Conservation (phyloP, 1,284 basidiomycete species). For the Puccinia brachypodii region DNA sequence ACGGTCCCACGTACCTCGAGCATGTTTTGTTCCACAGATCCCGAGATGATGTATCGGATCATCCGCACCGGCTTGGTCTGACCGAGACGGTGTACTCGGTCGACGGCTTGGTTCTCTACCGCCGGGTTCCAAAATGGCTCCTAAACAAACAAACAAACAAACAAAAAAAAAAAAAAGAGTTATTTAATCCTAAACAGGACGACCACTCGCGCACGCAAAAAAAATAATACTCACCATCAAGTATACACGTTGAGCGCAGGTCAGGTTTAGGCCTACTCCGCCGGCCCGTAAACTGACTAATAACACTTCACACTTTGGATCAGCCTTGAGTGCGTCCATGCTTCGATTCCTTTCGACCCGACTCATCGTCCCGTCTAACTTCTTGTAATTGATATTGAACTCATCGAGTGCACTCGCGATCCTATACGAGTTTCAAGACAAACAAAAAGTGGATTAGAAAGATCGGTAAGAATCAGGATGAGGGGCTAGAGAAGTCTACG, state of each 20-base stretch:
- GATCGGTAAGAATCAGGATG: slow-evolving; percentile 49
- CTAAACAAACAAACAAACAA: slow-evolving; percentile 54
- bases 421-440: slow-evolving; percentile 58
- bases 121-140: slow-evolving; percentile 78
- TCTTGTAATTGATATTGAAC: slow-evolving; percentile 71
- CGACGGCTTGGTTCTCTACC: slow-evolving; percentile 66
- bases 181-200: background rate
- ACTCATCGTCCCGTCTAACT: slow-evolving; percentile 93
- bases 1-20: slow-evolving; percentile 53
- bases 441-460: slow-evolving; percentile 21
- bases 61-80: slow-evolving; percentile 87
- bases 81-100: slow-evolving; percentile 71
- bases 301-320: slow-evolving; percentile 79
- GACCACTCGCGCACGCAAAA: background rate
- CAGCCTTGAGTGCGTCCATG: slow-evolving; percentile 72
- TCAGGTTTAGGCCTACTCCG: slow-evolving; percentile 71
- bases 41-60: slow-evolving; percentile 86
- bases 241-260: slow-evolving; percentile 55
- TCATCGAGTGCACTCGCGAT: slow-evolving; percentile 75
- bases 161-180: slow-evolving; percentile 16
- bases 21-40: slow-evolving; percentile 75
- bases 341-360: slow-evolving; percentile 76
- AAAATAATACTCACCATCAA: slow-evolving; percentile 50
- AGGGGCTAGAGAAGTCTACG: background rate
- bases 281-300: slow-evolving; percentile 90